Percentiles rank a stretch among this genome's conserved stretches.
These are phyloP conservation scores for Ophiostoma novo-ulmi DNA, from an alignment of 2,329 filamentous ascomycete species.

Conservation along the genomic window DNA sequence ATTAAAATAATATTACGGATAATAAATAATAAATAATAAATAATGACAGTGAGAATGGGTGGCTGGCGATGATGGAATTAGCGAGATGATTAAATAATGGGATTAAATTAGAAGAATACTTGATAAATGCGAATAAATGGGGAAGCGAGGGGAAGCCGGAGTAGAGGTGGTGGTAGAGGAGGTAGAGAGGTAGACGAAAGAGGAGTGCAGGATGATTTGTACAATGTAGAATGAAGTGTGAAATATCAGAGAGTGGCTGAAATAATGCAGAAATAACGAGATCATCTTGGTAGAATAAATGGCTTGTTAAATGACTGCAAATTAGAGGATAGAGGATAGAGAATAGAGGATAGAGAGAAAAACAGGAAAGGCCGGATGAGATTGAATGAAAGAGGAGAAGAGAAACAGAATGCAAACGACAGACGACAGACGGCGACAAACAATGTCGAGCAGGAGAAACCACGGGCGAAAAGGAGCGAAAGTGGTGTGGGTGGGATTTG, in stretches of 20 bases:
- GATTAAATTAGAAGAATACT: background rate
- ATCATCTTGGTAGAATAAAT: too few species aligned
- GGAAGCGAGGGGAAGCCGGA: background rate
- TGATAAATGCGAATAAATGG: background rate
- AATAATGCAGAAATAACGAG: too few species aligned
- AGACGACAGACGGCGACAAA: background rate
- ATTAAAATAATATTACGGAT: too few species aligned
- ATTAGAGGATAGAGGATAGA: background rate
- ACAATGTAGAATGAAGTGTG: too few species aligned
- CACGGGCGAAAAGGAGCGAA: too few species aligned
- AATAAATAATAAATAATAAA: constrained; percentile 1
- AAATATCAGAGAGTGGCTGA: too few species aligned
- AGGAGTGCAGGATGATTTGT: background rate
- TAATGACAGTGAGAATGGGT: background rate
- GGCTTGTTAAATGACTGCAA: too few species aligned
- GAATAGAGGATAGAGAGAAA: background rate
- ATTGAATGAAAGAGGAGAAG: background rate
- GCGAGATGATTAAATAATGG: background rate
- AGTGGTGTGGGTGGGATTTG: too few species aligned
- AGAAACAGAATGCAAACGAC: background rate
- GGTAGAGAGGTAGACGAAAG: background rate
- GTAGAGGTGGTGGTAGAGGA: background rate
- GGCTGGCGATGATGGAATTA: background rate
- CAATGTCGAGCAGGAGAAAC: too few species aligned
- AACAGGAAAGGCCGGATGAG: background rate